Evolutionary conservation across 345 rosid species (phyloP), one percentile per base, ranked within the genome.

Genomic region (Combretum micranthum): DNA sequence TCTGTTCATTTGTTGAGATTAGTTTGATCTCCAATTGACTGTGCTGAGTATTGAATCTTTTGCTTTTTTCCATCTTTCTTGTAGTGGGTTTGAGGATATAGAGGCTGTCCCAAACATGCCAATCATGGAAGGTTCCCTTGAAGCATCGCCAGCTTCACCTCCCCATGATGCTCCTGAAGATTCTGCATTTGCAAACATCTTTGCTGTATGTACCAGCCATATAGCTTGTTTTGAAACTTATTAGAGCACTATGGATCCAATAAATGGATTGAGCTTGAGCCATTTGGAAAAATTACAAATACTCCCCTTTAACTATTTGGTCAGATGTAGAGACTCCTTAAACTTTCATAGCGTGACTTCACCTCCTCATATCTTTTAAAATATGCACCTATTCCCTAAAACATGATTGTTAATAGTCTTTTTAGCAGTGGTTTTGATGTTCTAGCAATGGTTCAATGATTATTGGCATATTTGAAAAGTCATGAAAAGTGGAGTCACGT

Each of bases 71-170:
- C 15, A 23, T 11, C 44, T 15, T 39, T 61, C 42, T 45, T 15
- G 63, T 42, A 86, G 87, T 70, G 89, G 74, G 57, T 83, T 75
- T 68, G 85, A 75, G 77, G 88, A 86, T 64, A 81, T 80, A 60
- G 92, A 82, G 78, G 82, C 77, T 43, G 72, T 76, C 44, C 81
- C 81, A 73, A 78, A 65, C 73, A 76, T 76, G 69, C 69, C 84
- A 7, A 63, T 75, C 47, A 73, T 82, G 72, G 86, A 82, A 69
- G 80, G 77, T 26, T 83, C 84, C 3, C 61, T 82, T 64, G 86
- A 82, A 72, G 83, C 88, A 48, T 53, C 89, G 25, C 53, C 75
- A 48, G 65, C 72, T 63, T 60, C 69, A 54, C 48, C 82, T 56
- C 65, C 77, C 19, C 52, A 61, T 55, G 74, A 71, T 70, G 62